Percentiles rank a stretch among this genome's conserved stretches.
Conservation (phyloP, 2,329 filamentous ascomycete species). For the Colletotrichum navitas region DNA sequence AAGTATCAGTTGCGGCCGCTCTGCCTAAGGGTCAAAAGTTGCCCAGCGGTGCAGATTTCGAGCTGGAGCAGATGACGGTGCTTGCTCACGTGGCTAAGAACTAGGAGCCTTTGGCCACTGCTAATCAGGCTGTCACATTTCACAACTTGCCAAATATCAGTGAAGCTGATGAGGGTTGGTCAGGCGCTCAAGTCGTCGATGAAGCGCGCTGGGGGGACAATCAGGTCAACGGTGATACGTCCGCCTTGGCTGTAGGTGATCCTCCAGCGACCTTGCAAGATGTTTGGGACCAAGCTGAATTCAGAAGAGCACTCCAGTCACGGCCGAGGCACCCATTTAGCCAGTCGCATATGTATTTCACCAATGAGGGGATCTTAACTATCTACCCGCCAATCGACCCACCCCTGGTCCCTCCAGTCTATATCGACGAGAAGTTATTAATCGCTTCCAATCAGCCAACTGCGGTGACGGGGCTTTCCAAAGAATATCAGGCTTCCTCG, state of each 20-base stretch:
- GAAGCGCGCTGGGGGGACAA: not conserved
- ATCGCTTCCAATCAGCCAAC: not conserved
- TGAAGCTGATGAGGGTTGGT: not conserved
- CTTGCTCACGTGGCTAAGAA: constrained; percentile 76
- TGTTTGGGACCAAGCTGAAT: constrained; percentile 36
- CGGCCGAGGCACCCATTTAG: not conserved
- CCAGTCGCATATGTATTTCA: not conserved
- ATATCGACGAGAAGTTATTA: not conserved
- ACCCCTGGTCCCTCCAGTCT: not conserved
- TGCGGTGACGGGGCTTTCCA: not conserved
- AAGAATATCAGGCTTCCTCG: not conserved
- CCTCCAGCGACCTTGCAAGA: constrained; percentile 26
- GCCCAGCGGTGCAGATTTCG: constrained; percentile 71
- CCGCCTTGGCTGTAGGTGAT: constrained; percentile 25
- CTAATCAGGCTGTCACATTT: constrained; percentile 3
- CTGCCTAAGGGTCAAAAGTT: constrained; percentile 71
- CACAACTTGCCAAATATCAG: too few species aligned
- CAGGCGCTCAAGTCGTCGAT: not conserved
- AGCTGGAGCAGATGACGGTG: constrained; percentile 83
- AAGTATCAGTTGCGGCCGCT: constrained; percentile 82
- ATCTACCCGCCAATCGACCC: constrained; percentile 16
- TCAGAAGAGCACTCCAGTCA: constrained; percentile 16
- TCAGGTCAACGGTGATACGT: constrained; percentile 10
- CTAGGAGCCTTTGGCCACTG: constrained; percentile 45
- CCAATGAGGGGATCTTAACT: not conserved